Evolutionary conservation across 2,329 filamentous ascomycete genomes (phyloP), one percentile per base, ranked within the genome.

Genomic region (Geoglossum cookeanum): DNA sequence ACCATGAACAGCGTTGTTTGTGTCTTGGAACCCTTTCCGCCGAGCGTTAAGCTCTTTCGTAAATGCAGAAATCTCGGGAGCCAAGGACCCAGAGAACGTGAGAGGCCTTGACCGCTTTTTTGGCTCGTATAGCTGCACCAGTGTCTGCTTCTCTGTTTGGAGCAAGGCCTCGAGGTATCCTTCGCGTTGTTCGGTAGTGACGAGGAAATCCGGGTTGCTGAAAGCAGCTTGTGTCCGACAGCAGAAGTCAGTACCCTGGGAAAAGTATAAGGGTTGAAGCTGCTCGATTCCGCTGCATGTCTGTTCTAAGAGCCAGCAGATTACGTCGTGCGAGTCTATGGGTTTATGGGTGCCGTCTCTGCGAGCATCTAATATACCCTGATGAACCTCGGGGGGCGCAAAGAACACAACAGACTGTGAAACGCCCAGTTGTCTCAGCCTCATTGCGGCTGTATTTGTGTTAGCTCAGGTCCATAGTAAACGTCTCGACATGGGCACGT

Each of bases 271-370:
- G 0, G 75, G 71, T 53, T 78, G 75, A 0, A 84, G 64, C 35
- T 83, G 75, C 58, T 83, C 78, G 22, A 79, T 81, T 0, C 68
- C 72, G 6, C 69, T 66, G 58, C 82, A 86, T 0, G 80, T 83
- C 57, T 84, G 78, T 49, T 82, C 73, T 0, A 86, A 70, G 0
- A 85, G 71, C 83, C 83, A 85, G 3, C 65, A 62, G 0, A 84
- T 68, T 8, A 81, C 76, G 57, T 81, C 72, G 1, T 64, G 64
- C 0, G 78, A 80, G 55, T 75, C 66, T 1, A 76, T 58, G 0
- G 2, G 3, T 6, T 68, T 63, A 0, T 42, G 32, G 0, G 55
- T 27, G 0, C 49, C 60, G 52, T 73, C 72, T 0, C 63, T 58
- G 13, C 69, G 64, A 0, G 74, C 55, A 57, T 81, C 76, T 0